Base-by-base conservation (phyloP, 2,329 filamentous ascomycete genomes). In the Bipolaris zeicola region DNA sequence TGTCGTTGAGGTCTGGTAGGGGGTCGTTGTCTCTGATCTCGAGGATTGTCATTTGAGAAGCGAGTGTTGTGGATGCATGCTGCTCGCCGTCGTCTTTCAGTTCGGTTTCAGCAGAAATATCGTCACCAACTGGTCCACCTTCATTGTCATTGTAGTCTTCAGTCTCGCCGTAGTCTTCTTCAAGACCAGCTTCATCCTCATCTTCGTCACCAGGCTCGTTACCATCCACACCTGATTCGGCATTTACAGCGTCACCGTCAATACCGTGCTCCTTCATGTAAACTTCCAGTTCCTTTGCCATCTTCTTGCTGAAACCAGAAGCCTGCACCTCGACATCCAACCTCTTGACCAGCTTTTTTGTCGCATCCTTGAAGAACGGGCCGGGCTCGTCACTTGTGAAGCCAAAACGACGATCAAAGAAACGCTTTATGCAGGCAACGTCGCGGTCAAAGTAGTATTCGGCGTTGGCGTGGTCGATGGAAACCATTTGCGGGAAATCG, bases 401-500 rank as follows among this genome's bases (percentile, higher is more conserved):
- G 65, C 92, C 88, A 76, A 96, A 99, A 28, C 92, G 87, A 20
- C 93, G 84, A 71, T 91, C 84, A 72, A 99, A 99, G 76, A 96
- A 99, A 31, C 90, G 87, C 79, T 97, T 98, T 69, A 99, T 89
- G 77, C 96, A 99, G 61, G 91, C 87, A 13, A 99, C 93, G 68
- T 99, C 95, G 62, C 95, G 88, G 73, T 98, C 91, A 75, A 99
- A 99, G 78, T 99, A 98, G 85, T 93, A 96, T 72, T 96, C 90
- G 16, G 95, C 96, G 70, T 99, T 97, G 34, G 82, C 78, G 72
- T 99, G 95, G 66, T 96, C 92, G 74, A 96, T 92, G 1, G 94
- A 98, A 2, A 99, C 87, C 89, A 97, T 98, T 74, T 99, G 95
- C 0, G 95, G 95, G 72, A 99, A 99, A 79, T 99, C 96, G 68